phyloP scores from a whole-genome alignment of 306 rosid species.

The Castanea mollissima region DNA sequence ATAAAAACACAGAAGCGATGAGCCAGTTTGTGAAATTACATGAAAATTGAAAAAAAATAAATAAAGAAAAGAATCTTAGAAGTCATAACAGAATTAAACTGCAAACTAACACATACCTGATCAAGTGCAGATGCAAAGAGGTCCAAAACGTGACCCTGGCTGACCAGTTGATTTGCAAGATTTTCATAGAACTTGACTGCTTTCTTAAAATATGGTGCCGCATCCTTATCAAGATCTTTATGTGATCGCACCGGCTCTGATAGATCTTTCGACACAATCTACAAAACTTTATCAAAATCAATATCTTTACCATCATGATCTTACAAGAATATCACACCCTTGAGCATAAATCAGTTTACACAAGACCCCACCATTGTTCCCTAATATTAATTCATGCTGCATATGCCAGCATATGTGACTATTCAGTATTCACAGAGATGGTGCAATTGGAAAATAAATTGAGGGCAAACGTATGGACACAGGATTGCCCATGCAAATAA shows the following conservation, averaged over 20 bases:
- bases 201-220: slow-evolving; percentile 89
- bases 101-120: slow-evolving; percentile 61
- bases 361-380: too few species aligned
- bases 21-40: background rate
- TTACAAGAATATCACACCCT: background rate
- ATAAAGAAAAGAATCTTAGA: background rate
- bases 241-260: slow-evolving; percentile 98
- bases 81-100: slow-evolving; percentile 21
- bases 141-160: slow-evolving; percentile 95
- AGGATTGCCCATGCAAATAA: too few species aligned
- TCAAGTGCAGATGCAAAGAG: slow-evolving; percentile 97
- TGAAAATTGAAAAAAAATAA: background rate
- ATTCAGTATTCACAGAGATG: too few species aligned
- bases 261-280: slow-evolving; percentile 87
- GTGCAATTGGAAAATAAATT: too few species aligned
- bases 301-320: slow-evolving; percentile 16
- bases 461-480: too few species aligned
- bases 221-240: slow-evolving; percentile 97
- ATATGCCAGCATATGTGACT: too few species aligned
- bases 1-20: too few species aligned
- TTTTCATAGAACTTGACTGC: slow-evolving; percentile 84
- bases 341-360: slow-evolving; percentile 6
- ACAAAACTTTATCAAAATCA: slow-evolving; percentile 35
- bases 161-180: slow-evolving; percentile 84
- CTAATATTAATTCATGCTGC: too few species aligned